Evolutionary conservation across 2,329 filamentous ascomycete genomes (phyloP), one percentile per base, ranked within the genome.

Genomic region (Colletotrichum sp.): DNA sequence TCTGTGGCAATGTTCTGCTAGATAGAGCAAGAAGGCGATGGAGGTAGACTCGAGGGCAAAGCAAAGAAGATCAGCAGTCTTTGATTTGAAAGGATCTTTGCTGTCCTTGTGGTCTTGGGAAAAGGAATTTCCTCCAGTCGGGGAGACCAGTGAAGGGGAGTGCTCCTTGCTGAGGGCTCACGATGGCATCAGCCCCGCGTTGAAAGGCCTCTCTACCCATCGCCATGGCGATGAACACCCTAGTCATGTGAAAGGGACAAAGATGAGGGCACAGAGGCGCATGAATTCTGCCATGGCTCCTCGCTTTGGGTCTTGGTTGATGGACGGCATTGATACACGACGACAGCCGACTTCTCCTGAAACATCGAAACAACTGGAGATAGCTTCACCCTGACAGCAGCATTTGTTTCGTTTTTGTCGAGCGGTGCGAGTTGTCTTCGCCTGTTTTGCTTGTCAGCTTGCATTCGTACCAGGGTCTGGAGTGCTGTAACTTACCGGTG

Each of bases 41-140:
- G 43, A 51, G 13, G 11, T 5, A 24, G 43, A 51, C 43, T 51
- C 43, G 43, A 1, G 0, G 12, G 0, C 6, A n/a, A 0, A 51
- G 43, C 43, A 51, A 51, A 21, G 43, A 51, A 51, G 6, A 3
- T 51, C 43, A 51, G 21, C n/a, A 51, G 2, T 4, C 11, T 8
- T 51, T 13, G 43, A 4, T 51, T 7, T 51, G 43, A 51, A 51
- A 51, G 43, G 6, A 51, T 21, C 43, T 51, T 51, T 51, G 3
- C 43, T 51, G n/a, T 51, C 11, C 43, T 51, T 21, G 43, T 51
- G 43, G 11, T 5, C 43, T 51, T 51, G 43, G 12, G 43, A 13
- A 47, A 51, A 51, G 43, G 12, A 51, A 21, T 13, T 51, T 51
- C 12, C n/a, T 24, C 43, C n/a, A 21, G 43, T 51, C n/a, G n/a